phyloP scores from a whole-genome alignment of 805 yeast genomes.

The Teunomyces barrocoloradensis region DNA sequence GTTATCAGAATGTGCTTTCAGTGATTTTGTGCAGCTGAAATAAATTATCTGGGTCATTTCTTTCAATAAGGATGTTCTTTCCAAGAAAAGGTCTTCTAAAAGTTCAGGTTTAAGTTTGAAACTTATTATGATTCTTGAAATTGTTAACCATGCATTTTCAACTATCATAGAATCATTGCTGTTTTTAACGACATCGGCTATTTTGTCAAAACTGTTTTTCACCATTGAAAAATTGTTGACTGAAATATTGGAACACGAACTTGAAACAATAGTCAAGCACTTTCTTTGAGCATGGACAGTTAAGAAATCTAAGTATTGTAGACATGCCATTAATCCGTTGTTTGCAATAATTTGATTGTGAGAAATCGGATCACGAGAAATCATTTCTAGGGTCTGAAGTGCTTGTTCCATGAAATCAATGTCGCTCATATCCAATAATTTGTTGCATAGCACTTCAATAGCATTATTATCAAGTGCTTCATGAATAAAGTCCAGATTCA shows the following conservation, averaged over 20 bases:
- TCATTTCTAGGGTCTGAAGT: constrained; percentile 66
- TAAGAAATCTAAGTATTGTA: constrained; percentile 81
- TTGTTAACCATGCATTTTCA: constrained; percentile 64
- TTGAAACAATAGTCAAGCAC: constrained; percentile 69
- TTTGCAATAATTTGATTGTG: constrained; percentile 50
- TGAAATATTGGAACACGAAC: constrained; percentile 55
- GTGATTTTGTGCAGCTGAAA: constrained; percentile 26
- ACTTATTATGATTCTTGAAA: constrained; percentile 55
- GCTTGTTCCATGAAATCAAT: constrained; percentile 94
- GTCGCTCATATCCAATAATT: constrained; percentile 70
- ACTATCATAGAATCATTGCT: constrained; percentile 58
- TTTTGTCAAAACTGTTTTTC: constrained; percentile 54
- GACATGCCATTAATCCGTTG: constrained; percentile 62
- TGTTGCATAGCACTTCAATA: constrained; percentile 61
- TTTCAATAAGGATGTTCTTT: constrained; percentile 16
- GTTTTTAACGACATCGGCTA: constrained; percentile 54
- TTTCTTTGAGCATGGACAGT: constrained; percentile 86
- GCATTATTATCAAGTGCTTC: constrained; percentile 65
- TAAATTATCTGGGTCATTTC: constrained; percentile 22
- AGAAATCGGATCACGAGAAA: constrained; percentile 54
- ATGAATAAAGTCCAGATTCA: constrained; percentile 60
- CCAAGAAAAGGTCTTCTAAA: constrained; percentile 43
- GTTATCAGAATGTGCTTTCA: constrained; percentile 10
- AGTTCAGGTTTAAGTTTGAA: constrained; percentile 42
- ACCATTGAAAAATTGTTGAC: constrained; percentile 45